Conservation (phyloP, 1,284 basidiomycete genomes). For the Omphalotus olearius region DNA sequence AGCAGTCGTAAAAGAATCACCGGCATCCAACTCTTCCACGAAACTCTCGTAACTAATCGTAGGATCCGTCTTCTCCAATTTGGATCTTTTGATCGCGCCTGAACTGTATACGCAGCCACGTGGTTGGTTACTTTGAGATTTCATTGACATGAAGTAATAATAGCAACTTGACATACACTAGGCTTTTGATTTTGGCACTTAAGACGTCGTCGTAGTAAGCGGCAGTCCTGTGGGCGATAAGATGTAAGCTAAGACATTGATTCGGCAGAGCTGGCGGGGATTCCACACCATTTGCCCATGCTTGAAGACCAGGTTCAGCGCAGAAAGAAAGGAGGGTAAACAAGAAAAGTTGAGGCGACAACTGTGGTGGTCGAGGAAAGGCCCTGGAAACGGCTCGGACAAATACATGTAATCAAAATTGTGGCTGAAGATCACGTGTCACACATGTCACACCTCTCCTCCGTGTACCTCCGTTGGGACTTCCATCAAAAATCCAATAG, state of each 20-base stretch:
- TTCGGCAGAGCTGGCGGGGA: too few species aligned
- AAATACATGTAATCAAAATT: too few species aligned
- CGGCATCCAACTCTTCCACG: slow-evolving; percentile 64
- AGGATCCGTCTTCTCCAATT: slow-evolving; percentile 54
- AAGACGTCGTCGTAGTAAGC: slow-evolving; percentile 67
- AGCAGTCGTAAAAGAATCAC: slow-evolving; percentile 70
- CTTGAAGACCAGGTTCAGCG: too few species aligned
- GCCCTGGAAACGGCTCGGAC: too few species aligned
- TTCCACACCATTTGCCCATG: too few species aligned
- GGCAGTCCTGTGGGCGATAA: slow-evolving; percentile 47
- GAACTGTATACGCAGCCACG: slow-evolving; percentile 34
- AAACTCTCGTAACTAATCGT: slow-evolving; percentile 65
- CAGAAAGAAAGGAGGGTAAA: too few species aligned
- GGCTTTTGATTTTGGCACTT: slow-evolving; percentile 59
- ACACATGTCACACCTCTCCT: too few species aligned
- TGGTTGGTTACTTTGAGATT: slow-evolving; percentile 5
- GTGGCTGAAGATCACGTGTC: too few species aligned
- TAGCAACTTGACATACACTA: slow-evolving; percentile 50
- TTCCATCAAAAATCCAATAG: background rate
- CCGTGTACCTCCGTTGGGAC: too few species aligned
- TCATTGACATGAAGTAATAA: background rate
- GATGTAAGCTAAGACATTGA: background rate
- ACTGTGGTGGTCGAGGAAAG: too few species aligned
- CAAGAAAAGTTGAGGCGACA: too few species aligned
- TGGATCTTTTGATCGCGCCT: slow-evolving; percentile 59